Evolutionary conservation across 2,329 filamentous ascomycete genomes (phyloP), one percentile per base, ranked within the genome.

Genomic region (Byssothecium circinans): DNA sequence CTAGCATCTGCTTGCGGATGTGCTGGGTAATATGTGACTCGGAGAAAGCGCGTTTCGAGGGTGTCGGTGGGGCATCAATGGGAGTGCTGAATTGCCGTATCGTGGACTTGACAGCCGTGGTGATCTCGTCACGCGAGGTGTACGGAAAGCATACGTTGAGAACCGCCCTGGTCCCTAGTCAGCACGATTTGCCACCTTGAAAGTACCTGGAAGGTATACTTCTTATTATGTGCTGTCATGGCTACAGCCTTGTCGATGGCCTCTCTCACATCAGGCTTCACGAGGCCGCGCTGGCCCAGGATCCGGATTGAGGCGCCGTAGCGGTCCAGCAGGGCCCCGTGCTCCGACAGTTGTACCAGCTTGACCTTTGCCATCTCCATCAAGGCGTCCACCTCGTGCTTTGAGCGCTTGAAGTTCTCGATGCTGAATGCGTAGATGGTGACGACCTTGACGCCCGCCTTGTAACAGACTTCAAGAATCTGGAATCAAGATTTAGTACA

Each of bases 341-440:
- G 94, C 65, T 96, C 89, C 20, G 89, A 86, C 60, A 99, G 78
- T 71, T 99, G 94, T 50, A 88, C 84, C 20, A 99, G 80, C 75
- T 97, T 97, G 63, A 94, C 84, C 76, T 96, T 96, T 51, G 92
- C 92, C 80, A 99, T 90, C 67, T 95, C 88, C 94, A 99, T 99
- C 53, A 99, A 77, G 23, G 90, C 91, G 67, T 96, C 91, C 8
- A 99, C 94, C 71, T 99, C 94, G 72, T 95, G 94, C 72, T 94
- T 91, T 18, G 91, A 92, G 5, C 94, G 85, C 71, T 97, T 96
- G 78, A 96, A 99, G 76, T 99, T 99, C 74, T 99, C 94, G 65
- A 99, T 96, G 67, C 90, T 96, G 75, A 99, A 99, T 14, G 94
- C 94, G 71, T 97, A 99, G 54, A 99, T 91, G 3, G 94, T 97